A percentile compares a stretch with the other conserved stretches of the same genome.
Evolutionary conservation across 805 yeast species (phyloP).

Genomic region (Candida palmyrensis): DNA sequence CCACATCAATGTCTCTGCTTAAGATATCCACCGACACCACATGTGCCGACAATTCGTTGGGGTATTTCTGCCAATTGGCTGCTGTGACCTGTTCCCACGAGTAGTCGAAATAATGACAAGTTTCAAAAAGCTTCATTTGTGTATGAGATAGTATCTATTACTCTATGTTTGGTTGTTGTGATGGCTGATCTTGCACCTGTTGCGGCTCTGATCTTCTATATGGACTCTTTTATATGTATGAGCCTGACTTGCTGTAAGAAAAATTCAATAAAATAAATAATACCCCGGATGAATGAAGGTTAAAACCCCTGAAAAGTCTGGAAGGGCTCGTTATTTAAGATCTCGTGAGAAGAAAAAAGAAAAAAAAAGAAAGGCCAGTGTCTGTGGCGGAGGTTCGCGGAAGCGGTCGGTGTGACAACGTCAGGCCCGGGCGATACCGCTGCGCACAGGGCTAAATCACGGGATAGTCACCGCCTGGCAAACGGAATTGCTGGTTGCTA

Average conservation of each 20-base stretch:
- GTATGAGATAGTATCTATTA: too few relatives aligned
- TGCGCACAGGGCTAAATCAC: too few relatives aligned
- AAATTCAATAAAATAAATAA: neutral
- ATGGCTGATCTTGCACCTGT: too few relatives aligned
- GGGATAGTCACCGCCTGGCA: too few relatives aligned
- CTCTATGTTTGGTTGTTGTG: constrained; percentile 2
- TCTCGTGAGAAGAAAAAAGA: too few relatives aligned
- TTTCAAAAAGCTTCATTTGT: constrained; percentile 73
- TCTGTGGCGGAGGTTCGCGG: neutral
- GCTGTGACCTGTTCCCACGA: constrained; percentile 94
- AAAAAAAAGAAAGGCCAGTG: neutral
- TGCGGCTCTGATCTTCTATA: too few relatives aligned
- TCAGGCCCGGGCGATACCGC: too few relatives aligned
- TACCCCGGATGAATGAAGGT: too few relatives aligned
- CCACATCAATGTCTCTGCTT: constrained; percentile 59
- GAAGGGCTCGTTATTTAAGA: too few relatives aligned
- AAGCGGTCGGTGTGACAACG: neutral
- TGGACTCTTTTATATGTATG: too few relatives aligned
- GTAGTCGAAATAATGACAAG: constrained; percentile 66
- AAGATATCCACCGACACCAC: constrained; percentile 91
- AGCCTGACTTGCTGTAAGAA: neutral
- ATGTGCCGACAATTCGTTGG: constrained; percentile 89
- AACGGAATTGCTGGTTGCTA: too few relatives aligned
- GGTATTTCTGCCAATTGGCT: constrained; percentile 95
- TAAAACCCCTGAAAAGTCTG: too few relatives aligned